These are phyloP conservation scores for Canavalia gladiata DNA, from an alignment of 306 rosid species.

Conservation along the genomic window DNA sequence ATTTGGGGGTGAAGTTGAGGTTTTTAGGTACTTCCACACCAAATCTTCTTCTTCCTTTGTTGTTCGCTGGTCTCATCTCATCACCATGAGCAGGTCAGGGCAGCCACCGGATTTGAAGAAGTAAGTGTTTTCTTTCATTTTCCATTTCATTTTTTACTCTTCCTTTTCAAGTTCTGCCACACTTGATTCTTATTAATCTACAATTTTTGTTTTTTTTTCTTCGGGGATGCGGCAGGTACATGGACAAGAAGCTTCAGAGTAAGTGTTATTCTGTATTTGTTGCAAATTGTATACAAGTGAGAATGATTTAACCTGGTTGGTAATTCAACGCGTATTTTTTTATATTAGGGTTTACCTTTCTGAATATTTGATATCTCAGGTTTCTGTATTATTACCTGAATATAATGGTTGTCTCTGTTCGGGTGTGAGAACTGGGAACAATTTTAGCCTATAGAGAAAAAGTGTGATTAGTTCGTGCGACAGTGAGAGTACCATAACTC, in stretches of 20 bases:
- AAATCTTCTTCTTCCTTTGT: neutral
- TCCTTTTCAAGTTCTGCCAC: neutral
- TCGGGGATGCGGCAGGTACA: slow-evolving; percentile 62
- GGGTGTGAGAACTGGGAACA: no score
- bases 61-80: neutral
- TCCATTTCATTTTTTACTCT: neutral
- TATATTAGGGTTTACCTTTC: no score
- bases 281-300: no score
- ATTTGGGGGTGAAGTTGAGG: slow-evolving; percentile 46
- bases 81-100: slow-evolving; percentile 87
- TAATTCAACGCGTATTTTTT: no score
- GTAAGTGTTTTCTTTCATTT: slow-evolving; percentile 48
- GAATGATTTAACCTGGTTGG: no score
- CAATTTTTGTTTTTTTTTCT: neutral
- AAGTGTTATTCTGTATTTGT: slow-evolving; percentile 45
- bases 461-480: no score
- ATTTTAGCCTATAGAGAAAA: no score
- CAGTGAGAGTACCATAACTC: no score
- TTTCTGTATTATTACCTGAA: no score
- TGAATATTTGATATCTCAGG: no score
- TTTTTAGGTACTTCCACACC: neutral
- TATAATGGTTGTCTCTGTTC: no score
- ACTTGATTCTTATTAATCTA: neutral
- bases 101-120: slow-evolving; percentile 97
- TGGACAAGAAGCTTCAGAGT: slow-evolving; percentile 98